Evolutionary conservation across 805 yeast genomes (phyloP).

Genomic region (Saccharomycopsis sp.): DNA sequence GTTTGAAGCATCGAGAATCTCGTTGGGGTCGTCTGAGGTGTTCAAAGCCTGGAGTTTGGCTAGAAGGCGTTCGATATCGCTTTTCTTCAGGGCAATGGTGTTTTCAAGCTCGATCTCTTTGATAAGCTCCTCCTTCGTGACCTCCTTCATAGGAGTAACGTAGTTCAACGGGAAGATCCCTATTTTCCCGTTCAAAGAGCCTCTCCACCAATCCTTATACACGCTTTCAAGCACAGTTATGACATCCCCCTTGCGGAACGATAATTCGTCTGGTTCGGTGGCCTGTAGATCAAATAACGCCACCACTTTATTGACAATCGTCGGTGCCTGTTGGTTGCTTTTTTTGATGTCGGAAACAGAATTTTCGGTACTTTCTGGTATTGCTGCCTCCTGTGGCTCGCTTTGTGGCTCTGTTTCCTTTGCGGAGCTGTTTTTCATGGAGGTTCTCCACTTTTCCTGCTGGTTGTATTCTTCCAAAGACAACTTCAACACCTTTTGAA

Average conservation of each 20-base stretch:
- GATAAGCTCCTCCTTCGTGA: slow-evolving; percentile 51
- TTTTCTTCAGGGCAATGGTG: slow-evolving; percentile 44
- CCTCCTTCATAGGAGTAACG: slow-evolving; percentile 70
- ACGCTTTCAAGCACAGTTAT: slow-evolving; percentile 83
- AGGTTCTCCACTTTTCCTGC: slow-evolving; percentile 28
- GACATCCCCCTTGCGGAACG: slow-evolving; percentile 81
- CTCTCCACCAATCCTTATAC: slow-evolving; percentile 94
- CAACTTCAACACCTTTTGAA: slow-evolving; percentile 66
- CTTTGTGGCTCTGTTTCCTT: slow-evolving; percentile 9
- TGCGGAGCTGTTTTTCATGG: slow-evolving; percentile 19
- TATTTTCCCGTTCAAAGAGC: slow-evolving; percentile 67
- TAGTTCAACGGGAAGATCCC: slow-evolving; percentile 94
- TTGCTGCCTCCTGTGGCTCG: slow-evolving; percentile 19
- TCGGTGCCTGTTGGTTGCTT: slow-evolving; percentile 24
- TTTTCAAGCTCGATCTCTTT: slow-evolving; percentile 46
- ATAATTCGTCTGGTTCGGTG: slow-evolving; percentile 77
- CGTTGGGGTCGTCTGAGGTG: slow-evolving; percentile 27
- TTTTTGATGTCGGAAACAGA: slow-evolving; percentile 21
- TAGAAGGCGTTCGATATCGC: slow-evolving; percentile 67
- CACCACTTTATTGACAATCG: slow-evolving; percentile 56
- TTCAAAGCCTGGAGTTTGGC: slow-evolving; percentile 33
- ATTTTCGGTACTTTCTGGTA: slow-evolving; percentile 9
- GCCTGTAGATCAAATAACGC: slow-evolving; percentile 80
- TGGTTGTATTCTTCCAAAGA: slow-evolving; percentile 59
- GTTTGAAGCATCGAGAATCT: slow-evolving; percentile 32